Evolutionary conservation across 257 asterid genomes (phyloP), one percentile per base, ranked within the genome.

Genomic region (Ocimum tenuiflorum): DNA sequence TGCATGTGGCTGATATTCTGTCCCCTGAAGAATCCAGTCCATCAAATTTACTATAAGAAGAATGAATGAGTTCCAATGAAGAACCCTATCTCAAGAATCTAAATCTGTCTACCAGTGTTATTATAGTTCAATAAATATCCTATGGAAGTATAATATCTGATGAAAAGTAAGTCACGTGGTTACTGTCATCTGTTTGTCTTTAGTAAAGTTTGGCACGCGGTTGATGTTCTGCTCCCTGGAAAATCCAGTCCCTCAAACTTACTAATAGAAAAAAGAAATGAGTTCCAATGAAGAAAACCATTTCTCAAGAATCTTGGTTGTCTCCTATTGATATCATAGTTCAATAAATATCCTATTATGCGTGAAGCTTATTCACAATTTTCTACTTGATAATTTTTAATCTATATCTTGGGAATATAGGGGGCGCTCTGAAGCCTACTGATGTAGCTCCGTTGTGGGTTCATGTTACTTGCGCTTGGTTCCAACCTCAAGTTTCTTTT

Each of bases 391-490:
- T 46, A 24, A 31, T 38, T 64, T 62, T 14, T 60, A 36, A 51
- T 45, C 24, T 63, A 6, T 59, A 35, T 65, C 39, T 77, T 82
- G 66, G 73, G 69, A 46, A 67, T 72, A 46, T 60, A 94, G 99
- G 99, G 41, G 99, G 99, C 45, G 97, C 99, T 36, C 66, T 94
- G 85, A 94, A 94, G 88, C 97, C 99, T 59, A 86, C 97, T 24
- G 94, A 90, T 56, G 77, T 90, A 33, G 75, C 82, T n/a, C 88
- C 91, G 29, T 77, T 94, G 60, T 94, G 99, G 99, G 99, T 94
- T 67, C 99, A 94, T 70, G 77, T 94, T 75, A 90, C 99, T 53
- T 94, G 99, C 78, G 99, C 99, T 77, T 94, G 99, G 99, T 94
- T 90, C 79, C 97, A 85, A 80, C 99, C 99, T n/a, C 85, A 94